Evolutionary conservation across 345 rosid genomes (phyloP), one percentile per base, ranked within the genome.

Genomic region (Isatis tinctoria): DNA sequence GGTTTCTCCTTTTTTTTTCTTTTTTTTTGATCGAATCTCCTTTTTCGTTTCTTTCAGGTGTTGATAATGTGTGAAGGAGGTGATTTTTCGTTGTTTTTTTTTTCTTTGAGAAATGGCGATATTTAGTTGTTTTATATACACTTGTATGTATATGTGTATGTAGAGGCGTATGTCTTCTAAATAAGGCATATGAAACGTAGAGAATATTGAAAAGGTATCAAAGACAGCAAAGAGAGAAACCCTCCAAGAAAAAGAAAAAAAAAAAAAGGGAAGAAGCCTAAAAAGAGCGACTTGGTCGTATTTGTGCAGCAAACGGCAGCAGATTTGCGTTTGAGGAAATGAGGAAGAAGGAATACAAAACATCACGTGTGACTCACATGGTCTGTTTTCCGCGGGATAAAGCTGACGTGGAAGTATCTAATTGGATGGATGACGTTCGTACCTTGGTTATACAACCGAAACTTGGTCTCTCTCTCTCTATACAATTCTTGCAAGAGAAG

Each of bases 151-250:
- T 20, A 40, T 32, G 36, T 67, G 49, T 75, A 75, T 24, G 20
- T 60, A 51, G 57, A 75, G 32, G 64, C 57, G 71, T 73, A 70
- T 64, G 66, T 57, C 6, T 64, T 64, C 66, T 76, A 70, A 70
- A 54, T 64, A 77, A 65, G 76, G 72, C 16, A 12, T 14, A 32
- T 37, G 72, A 47, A 77, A 77, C 80, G 80, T 77, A 70, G 67
- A 58, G 63, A 64, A 57, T 60, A 64, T 70, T 70, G 7, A 70
- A 65, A 77, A 64, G 4, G 61, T 37, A 64, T 53, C 41, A 69
- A 76, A 51, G 58, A 75, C 69, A 76, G 70, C 65, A 35, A 69
- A 43, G 44, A 70, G 32, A 53, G 36, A 56, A 75, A 53, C 33
- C 53, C 10, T 39, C 56, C 60, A 12, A 60, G 68, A 68, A 30